phyloP scores from a whole-genome alignment of 2,329 filamentous ascomycete species.

The Bisporella sp. region DNA sequence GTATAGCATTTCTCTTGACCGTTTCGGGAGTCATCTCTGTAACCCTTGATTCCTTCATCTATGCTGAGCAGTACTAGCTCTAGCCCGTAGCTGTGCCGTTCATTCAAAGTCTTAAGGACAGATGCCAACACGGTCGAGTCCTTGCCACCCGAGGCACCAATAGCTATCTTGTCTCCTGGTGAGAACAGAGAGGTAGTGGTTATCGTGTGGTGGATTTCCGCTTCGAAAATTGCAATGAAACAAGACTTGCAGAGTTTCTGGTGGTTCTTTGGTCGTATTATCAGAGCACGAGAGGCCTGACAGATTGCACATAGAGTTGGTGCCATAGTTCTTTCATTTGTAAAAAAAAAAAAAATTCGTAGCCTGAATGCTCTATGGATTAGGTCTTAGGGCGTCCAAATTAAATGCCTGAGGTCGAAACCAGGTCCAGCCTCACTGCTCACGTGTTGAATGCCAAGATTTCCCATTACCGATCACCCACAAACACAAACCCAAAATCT shows the following conservation, averaged over 20 bases:
- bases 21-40: slow-evolving; percentile 93
- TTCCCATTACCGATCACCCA: not conserved
- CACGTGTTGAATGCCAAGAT: too few species aligned
- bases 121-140: slow-evolving; percentile 95
- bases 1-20: slow-evolving; percentile 84
- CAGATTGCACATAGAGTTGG: slow-evolving; percentile 72
- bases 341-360: too few species aligned
- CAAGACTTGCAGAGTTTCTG: slow-evolving; percentile 87
- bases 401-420: not conserved
- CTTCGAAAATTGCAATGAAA: slow-evolving; percentile 83
- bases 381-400: not conserved
- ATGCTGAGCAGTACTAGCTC: slow-evolving; percentile 84
- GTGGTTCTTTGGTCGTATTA: slow-evolving; percentile 91
- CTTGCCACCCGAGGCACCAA: slow-evolving; percentile 94
- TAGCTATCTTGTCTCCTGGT: slow-evolving; percentile 80
- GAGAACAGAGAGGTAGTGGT: slow-evolving; percentile 72
- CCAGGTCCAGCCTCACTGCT: not conserved
- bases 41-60: slow-evolving; percentile 95
- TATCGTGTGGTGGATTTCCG: slow-evolving; percentile 92
- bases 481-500: slow-evolving; percentile 14
- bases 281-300: slow-evolving; percentile 69
- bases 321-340: slow-evolving; percentile 45
- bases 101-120: slow-evolving; percentile 89
- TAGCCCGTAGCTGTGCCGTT: slow-evolving; percentile 78
- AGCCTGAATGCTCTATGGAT: too few species aligned